Conservation (phyloP, 495 filamentous ascomycete genomes). For the Annulohypoxylon nitens region DNA sequence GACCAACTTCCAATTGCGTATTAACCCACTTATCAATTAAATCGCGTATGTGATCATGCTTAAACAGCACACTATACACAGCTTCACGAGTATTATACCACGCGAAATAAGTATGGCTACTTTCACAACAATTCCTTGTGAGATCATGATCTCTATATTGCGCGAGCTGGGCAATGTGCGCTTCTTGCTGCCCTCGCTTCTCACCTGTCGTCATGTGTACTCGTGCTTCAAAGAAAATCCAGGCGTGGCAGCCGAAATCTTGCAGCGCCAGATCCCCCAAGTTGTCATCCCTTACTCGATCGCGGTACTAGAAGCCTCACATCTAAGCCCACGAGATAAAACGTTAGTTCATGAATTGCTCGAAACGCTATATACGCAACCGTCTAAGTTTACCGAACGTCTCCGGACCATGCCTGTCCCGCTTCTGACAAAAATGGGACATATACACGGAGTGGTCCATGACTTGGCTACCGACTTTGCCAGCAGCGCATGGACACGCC, state of each 20-base stretch:
- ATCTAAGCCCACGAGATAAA: constrained; percentile 22
- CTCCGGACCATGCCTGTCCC: constrained; percentile 31
- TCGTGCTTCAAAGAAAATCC: constrained; percentile 21
- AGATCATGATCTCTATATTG: constrained; percentile 28
- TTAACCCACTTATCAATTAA: too few relatives aligned
- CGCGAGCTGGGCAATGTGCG: constrained; percentile 15
- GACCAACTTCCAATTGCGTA: too few relatives aligned
- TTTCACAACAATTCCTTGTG: constrained; percentile 25
- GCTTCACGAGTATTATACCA: constrained; percentile 12
- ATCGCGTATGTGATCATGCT: too few relatives aligned
- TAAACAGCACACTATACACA: constrained; percentile 8
- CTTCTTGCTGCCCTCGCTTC: constrained; percentile 13
- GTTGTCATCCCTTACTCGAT: constrained; percentile 33
- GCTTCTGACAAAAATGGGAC: constrained; percentile 33
- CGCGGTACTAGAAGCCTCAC: constrained; percentile 28
- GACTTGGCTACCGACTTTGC: constrained; percentile 28
- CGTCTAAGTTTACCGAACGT: constrained; percentile 35
- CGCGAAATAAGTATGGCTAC: constrained; percentile 25
- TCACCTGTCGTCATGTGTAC: constrained; percentile 17
- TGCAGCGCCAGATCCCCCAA: constrained; percentile 28
- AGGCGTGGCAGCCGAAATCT: constrained; percentile 25
- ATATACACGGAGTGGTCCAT: constrained; percentile 29
- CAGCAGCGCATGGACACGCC: constrained; percentile 30
- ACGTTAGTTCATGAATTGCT: constrained; percentile 18
- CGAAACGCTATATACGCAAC: constrained; percentile 31